A percentile compares a stretch with the other conserved stretches of the same genome.
Conservation (phyloP, 2,329 filamentous ascomycete species). For the Fusarium hostae region DNA sequence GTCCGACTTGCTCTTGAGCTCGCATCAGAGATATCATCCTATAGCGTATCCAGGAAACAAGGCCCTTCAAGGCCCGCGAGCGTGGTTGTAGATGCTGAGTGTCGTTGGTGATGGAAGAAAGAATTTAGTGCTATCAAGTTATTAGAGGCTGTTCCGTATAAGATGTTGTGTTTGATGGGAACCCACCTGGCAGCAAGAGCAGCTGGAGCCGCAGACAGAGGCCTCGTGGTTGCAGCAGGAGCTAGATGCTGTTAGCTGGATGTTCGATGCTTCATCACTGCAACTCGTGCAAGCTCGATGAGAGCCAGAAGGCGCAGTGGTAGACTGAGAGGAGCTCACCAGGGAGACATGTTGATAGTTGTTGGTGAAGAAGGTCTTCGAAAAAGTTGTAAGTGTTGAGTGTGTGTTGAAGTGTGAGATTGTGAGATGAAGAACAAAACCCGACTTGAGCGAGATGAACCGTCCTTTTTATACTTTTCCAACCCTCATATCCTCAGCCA, state of each 20-base stretch:
- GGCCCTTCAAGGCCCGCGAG: constrained; percentile 14
- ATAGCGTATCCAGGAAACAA: constrained; percentile 24
- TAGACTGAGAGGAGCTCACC: constrained; percentile 30
- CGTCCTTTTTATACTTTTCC: constrained; percentile 42
- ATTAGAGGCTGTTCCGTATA: constrained; percentile 7
- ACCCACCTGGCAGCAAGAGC: constrained; percentile 45
- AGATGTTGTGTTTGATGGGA: fast-evolving
- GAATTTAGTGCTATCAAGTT: constrained; percentile 42
- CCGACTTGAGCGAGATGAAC: constrained; percentile 27
- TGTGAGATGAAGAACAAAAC: constrained; percentile 42
- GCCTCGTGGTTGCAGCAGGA: constrained; percentile 40
- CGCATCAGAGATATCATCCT: constrained; percentile 6
- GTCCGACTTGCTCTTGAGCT: constrained; percentile 21
- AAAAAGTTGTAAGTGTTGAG: constrained; percentile 34
- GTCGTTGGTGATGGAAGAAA: constrained; percentile 28
- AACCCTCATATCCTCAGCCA: constrained; percentile 13
- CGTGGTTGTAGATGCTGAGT: constrained; percentile 9
- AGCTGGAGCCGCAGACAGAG: constrained; percentile 31
- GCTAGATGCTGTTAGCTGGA: constrained; percentile 21
- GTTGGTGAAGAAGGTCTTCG: constrained; percentile 41
- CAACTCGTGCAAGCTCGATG: neutral
- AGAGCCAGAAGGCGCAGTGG: neutral
- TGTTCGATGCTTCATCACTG: neutral
- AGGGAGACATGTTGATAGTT: constrained; percentile 47
- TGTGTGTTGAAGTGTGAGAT: constrained; percentile 34